Percentiles rank a stretch among this genome's conserved stretches.
These are phyloP conservation scores for Colletotrichum sp. DNA, from an alignment of 2,329 filamentous ascomycete species.

Conservation along the genomic window DNA sequence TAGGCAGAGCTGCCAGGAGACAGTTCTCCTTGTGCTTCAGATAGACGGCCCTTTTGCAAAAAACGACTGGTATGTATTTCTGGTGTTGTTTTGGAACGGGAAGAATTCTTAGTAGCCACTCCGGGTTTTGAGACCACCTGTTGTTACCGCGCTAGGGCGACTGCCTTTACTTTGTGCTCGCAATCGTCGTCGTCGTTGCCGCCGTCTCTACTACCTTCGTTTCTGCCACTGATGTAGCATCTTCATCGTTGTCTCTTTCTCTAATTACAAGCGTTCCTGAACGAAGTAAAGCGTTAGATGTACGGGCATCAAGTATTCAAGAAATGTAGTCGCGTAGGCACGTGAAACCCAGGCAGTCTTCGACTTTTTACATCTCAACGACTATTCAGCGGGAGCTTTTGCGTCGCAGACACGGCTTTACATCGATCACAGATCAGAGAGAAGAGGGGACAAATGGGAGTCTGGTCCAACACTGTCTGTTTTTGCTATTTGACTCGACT, in stretches of 20 bases:
- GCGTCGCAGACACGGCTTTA: not conserved
- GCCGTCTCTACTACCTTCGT: accelerated
- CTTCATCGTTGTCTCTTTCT: too few relatives aligned
- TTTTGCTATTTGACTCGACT: not conserved
- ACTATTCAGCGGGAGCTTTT: not conserved
- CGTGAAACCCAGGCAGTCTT: accelerated
- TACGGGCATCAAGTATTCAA: not conserved
- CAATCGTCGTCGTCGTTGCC: not conserved
- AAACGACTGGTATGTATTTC: accelerated
- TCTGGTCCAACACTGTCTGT: not conserved
- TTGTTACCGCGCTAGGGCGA: too few relatives aligned
- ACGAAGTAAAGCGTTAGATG: not conserved
- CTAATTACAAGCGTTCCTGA: not conserved
- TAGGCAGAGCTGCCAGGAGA: not conserved
- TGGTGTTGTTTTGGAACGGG: not conserved
- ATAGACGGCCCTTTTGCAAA: accelerated
- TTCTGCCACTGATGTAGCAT: not conserved
- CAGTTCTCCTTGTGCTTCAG: accelerated
- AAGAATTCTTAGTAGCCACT: not conserved
- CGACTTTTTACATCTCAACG: not conserved
- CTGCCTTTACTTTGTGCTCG: accelerated
- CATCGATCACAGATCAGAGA: not conserved
- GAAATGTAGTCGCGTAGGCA: not conserved
- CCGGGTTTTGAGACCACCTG: not conserved
- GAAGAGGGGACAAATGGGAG: not conserved